phyloP scores from a whole-genome alignment of 2,329 filamentous ascomycete genomes.

The Neonectria magnoliae region DNA sequence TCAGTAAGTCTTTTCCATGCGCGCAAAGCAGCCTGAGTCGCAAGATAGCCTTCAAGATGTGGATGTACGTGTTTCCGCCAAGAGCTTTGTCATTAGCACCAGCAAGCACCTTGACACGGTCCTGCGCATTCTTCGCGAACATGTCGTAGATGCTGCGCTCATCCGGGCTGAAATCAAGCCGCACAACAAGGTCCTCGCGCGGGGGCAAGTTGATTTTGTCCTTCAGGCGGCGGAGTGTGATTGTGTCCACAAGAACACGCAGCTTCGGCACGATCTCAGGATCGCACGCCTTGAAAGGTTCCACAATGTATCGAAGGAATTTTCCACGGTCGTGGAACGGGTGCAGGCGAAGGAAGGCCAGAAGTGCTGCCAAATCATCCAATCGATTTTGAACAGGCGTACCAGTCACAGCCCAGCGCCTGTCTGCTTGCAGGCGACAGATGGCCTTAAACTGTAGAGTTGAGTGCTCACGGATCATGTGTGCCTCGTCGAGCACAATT shows the following conservation, averaged over 20 bases:
- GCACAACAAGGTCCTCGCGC: slow-evolving; percentile 77
- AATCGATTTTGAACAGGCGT: slow-evolving; percentile 95
- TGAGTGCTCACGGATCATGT: slow-evolving; percentile 88
- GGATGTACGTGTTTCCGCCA: slow-evolving; percentile 89
- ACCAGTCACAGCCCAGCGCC: slow-evolving; percentile 96
- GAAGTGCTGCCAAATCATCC: slow-evolving; percentile 86
- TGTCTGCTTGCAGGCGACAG: slow-evolving; percentile 79
- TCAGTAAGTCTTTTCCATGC: slow-evolving; percentile 91
- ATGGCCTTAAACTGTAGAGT: slow-evolving; percentile 88
- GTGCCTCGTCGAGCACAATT: slow-evolving; percentile 92
- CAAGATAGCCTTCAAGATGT: slow-evolving; percentile 91
- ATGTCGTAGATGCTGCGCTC: slow-evolving; percentile 84
- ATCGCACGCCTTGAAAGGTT: slow-evolving; percentile 88
- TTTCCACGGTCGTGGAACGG: slow-evolving; percentile 83
- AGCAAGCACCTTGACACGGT: slow-evolving; percentile 80
- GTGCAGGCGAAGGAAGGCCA: slow-evolving; percentile 84
- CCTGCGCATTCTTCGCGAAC: slow-evolving; percentile 83
- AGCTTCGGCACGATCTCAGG: slow-evolving; percentile 85
- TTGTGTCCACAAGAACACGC: slow-evolving; percentile 90
- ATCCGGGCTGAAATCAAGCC: slow-evolving; percentile 77
- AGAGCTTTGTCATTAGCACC: slow-evolving; percentile 70
- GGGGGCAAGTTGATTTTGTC: slow-evolving; percentile 87
- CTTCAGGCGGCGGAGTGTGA: slow-evolving; percentile 90
- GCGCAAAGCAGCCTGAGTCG: slow-evolving; percentile 91
- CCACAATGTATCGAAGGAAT: slow-evolving; percentile 83